A percentile compares a stretch with the other conserved stretches of the same genome.
Conservation (phyloP, 257 asterid species). For the Gynochthodes officinalis region DNA sequence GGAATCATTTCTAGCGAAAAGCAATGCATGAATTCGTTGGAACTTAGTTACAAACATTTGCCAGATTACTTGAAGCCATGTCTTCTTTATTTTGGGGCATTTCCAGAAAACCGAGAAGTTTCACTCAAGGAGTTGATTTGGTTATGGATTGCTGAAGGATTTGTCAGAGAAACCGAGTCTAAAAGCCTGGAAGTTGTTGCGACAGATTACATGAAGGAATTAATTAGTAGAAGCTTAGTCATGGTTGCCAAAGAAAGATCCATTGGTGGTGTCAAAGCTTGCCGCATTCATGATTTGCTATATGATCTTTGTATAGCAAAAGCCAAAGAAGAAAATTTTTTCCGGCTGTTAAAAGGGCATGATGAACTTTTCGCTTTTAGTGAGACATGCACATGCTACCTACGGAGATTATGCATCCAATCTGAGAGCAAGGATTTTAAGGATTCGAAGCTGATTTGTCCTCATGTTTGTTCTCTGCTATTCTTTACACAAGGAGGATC, state of each 20-base stretch:
- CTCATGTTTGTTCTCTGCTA: not conserved
- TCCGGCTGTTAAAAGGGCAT: not conserved
- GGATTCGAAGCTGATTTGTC: not conserved
- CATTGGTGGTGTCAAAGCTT: conserved; percentile 9
- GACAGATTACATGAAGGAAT: not conserved
- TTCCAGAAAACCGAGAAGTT: not conserved
- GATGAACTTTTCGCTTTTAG: not conserved
- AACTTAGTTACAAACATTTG: conserved; percentile 6
- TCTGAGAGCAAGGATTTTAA: no score
- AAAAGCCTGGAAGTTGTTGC: conserved; percentile 5
- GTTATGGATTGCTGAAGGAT: conserved; percentile 15
- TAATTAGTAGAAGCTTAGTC: conserved; percentile 3
- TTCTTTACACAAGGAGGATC: not conserved
- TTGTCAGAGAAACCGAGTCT: not conserved
- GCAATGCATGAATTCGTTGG: not conserved
- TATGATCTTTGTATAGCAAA: not conserved
- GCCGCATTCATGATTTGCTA: not conserved
- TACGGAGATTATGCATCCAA: not conserved
- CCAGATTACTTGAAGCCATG: conserved; percentile 6
- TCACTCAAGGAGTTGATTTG: not conserved
- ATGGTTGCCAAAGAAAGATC: not conserved
- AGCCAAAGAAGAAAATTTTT: not conserved
- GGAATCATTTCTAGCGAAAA: not conserved
- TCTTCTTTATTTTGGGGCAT: conserved; percentile 6
- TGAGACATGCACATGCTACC: not conserved